Base-by-base conservation (phyloP, 2,329 filamentous ascomycete genomes). In the Chaetothyriales sp. region DNA sequence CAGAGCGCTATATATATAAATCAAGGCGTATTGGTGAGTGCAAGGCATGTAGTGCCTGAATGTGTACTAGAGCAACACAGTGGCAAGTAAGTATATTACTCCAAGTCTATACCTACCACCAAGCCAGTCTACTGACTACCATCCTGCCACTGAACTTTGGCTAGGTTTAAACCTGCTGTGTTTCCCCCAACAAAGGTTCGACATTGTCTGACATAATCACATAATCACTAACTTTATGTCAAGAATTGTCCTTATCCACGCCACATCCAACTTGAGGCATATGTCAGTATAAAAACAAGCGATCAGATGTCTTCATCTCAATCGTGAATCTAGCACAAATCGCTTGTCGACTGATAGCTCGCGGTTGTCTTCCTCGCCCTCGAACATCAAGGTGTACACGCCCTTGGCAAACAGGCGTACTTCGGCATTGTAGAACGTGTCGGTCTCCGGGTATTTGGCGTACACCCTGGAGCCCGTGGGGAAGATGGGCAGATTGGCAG, bases 391-490 rank as follows among this genome's bases (percentile, higher is more conserved):
- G 51, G 67, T 64, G 55, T 70, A 73, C 49, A 65, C 64, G 45
- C 71, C 69, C 56, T 72, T 74, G 60, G 69, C 81, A 71, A 72
- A 78, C 26, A 53, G 81, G 36, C 81, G 81, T 67, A 86, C 83
- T 59, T 88, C 84, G 1, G 86, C 86, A 63, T 84, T 81, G 65
- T 92, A 92, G 60, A 92, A 90, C 0, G 84, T 89, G 1, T 86
- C 89, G 1, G 86, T 90, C 59, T 87, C 81, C 0, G 86, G 86
- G 61, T 92, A 92, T 52, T 87, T 70, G 0, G 86, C 86, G 51
- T 90, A 71, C 7, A 90, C 85, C 45, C 80, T 77, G 63, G 83
- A 85, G 44, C 84, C 83, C 42, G 77, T 68, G 6, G 73, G 61
- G 57, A 77, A 79, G 36, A 83, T 78, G 52, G 83, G 76, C 43